Evolutionary conservation across 2,329 filamentous ascomycete species (phyloP).

Genomic region (Trichoderma semiorbis): DNA sequence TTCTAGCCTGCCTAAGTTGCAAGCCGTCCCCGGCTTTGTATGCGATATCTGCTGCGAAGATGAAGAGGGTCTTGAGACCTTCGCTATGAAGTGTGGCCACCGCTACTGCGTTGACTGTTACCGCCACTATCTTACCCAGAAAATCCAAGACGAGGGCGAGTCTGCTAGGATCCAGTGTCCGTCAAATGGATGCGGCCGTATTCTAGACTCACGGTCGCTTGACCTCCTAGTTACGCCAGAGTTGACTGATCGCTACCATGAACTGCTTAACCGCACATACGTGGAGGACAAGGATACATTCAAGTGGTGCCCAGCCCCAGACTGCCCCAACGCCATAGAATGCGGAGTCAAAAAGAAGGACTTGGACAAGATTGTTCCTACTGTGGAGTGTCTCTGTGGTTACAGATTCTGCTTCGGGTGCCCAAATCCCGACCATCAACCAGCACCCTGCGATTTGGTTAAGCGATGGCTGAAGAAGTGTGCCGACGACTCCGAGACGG

Average conservation of each 20-base stretch:
- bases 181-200: slow-evolving; percentile 78
- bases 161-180: slow-evolving; percentile 93
- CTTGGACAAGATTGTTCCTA: slow-evolving; percentile 79
- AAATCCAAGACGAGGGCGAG: slow-evolving; percentile 93
- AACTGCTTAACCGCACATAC: slow-evolving; percentile 86
- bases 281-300: slow-evolving; percentile 95
- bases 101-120: slow-evolving; percentile 93
- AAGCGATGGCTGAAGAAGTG: slow-evolving; percentile 98
- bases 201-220: slow-evolving; percentile 86
- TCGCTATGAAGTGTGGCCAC: slow-evolving; percentile 93
- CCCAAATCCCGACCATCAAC: slow-evolving; percentile 83
- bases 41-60: slow-evolving; percentile 98
- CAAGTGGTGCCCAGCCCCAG: slow-evolving; percentile 98
- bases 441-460: slow-evolving; percentile 84
- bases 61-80: slow-evolving; percentile 69
- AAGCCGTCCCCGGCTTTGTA: slow-evolving; percentile 70
- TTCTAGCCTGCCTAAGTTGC: slow-evolving; percentile 62
- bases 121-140: slow-evolving; percentile 82
- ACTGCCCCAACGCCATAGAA: slow-evolving; percentile 90
- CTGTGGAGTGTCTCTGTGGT: slow-evolving; percentile 79
- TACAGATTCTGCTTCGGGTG: slow-evolving; percentile 96
- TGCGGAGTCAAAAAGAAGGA: slow-evolving; percentile 87
- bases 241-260: slow-evolving; percentile 65
- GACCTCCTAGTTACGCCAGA: slow-evolving; percentile 66
- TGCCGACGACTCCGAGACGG: slow-evolving; percentile 95